Conservation (phyloP, 176 grass and related monocot genomes). For the Oropetium thomaeum region DNA sequence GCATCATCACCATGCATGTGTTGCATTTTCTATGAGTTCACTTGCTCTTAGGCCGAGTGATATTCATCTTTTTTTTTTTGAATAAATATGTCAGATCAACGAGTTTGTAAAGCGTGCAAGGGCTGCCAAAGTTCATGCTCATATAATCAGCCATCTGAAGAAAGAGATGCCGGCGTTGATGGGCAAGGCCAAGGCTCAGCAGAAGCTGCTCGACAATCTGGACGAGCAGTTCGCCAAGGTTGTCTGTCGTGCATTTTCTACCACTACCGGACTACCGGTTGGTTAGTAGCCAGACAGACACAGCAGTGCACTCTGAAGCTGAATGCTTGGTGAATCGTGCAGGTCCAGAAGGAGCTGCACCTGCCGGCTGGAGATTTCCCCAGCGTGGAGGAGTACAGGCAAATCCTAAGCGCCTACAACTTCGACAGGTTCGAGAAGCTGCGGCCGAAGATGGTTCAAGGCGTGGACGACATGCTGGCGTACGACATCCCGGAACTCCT, state of each 20-base stretch:
- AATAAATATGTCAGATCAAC: slow-evolving; percentile 46
- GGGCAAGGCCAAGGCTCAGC: slow-evolving; percentile 77
- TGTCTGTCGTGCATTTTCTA: not conserved
- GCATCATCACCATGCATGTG: not conserved
- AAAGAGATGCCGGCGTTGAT: slow-evolving; percentile 82
- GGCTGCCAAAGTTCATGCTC: slow-evolving; percentile 64
- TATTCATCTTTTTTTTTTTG: not conserved
- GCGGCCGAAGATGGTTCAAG: slow-evolving; percentile 71
- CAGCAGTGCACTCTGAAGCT: not conserved
- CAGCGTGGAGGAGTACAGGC: slow-evolving; percentile 66
- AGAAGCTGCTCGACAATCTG: slow-evolving; percentile 58
- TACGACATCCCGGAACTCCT: slow-evolving; percentile 80
- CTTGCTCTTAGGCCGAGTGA: not conserved
- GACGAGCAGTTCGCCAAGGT: slow-evolving; percentile 65
- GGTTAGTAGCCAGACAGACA: not conserved
- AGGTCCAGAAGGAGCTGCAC: slow-evolving; percentile 81
- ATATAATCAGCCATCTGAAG: slow-evolving; percentile 73
- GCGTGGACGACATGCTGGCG: slow-evolving; percentile 78
- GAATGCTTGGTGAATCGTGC: not conserved
- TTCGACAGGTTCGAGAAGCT: slow-evolving; percentile 77
- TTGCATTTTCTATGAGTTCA: not conserved
- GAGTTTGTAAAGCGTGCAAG: slow-evolving; percentile 81
- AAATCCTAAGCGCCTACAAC: slow-evolving; percentile 51
- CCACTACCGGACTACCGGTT: not conserved
- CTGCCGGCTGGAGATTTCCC: slow-evolving; percentile 71